Evolutionary conservation across 345 rosid genomes (phyloP), one percentile per base, ranked within the genome.

Genomic region (Aethionema arabicum): DNA sequence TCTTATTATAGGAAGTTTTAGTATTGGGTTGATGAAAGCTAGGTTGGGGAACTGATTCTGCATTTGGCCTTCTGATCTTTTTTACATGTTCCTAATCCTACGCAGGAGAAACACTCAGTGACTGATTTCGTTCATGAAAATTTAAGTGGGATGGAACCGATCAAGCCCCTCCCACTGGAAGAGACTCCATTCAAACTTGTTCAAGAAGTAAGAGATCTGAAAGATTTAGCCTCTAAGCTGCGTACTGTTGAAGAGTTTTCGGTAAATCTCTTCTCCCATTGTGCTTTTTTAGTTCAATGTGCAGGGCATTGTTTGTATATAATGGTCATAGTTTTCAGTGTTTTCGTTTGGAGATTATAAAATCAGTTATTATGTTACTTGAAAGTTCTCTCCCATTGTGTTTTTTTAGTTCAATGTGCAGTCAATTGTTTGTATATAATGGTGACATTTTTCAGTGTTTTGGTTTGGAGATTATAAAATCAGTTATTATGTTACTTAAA

Each of bases 201-300:
- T 66, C 85, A 80, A 68, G 92, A 87, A 41, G 95, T 90, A 44
- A 90, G 82, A 77, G 97, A 86, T 77, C 79, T 90, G 72, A 90
- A 87, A 79, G 92, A 79, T 46, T 47, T 93, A 69, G 97, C 72
- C 5, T 79, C 92, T 47, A 90, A 84, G 68, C 71, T 93, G 75
- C 82, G 76, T 16, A 44, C 56, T 54, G 96, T 79, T 9, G 66
- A 83, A 50, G 97, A 93, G 73, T 87, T 90, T 84, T 91, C 96
- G 79, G 99, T 93, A 82, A 84, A 30, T 60, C 43, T 51, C 6
- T 21, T 32, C 31, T 59, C 13, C 52, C 12, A 36, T 52, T 49
- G 32, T 65, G 39, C 38, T 43, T 11, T 46, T 11, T 37, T 46
- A 58, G 55, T 60, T 15, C 53, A 21, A 37, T 48, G 11, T 60